A percentile compares a stretch with the other conserved stretches of the same genome.
Evolutionary conservation across 768 basidiomycete genomes (phyloP).

Genomic region (Pleurotus tuber-regium): DNA sequence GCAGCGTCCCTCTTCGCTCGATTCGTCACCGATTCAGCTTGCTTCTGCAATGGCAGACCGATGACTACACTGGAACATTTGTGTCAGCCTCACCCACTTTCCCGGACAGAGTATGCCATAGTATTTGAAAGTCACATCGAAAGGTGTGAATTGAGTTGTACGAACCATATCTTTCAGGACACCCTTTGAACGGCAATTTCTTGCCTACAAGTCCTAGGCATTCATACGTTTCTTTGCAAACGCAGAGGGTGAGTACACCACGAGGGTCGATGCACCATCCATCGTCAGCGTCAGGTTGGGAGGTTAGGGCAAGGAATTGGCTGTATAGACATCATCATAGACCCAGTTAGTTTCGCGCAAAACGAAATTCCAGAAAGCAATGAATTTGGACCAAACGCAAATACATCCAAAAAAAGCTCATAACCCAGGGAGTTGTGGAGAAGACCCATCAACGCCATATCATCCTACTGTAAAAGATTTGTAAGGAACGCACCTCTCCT

Average conservation of each 20-base stretch:
- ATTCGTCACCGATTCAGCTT: constrained; percentile 32
- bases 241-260: constrained; percentile 54
- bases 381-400: too few species aligned
- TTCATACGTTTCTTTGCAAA: constrained; percentile 59
- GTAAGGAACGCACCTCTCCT: constrained; percentile 29
- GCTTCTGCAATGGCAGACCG: constrained; percentile 39
- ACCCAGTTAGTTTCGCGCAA: too few species aligned
- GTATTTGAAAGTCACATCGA: too few species aligned
- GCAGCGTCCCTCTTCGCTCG: constrained; percentile 37
- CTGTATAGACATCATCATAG: constrained; percentile 29
- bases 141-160: constrained; percentile 7
- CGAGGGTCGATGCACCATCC: constrained; percentile 71
- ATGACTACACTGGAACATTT: constrained; percentile 39
- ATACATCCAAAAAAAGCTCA: too few species aligned
- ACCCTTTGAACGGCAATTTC: constrained; percentile 50
- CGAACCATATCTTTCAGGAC: constrained; percentile 47
- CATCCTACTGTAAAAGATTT: too few species aligned
- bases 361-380: too few species aligned
- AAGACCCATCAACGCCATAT: too few species aligned
- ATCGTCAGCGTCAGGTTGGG: constrained; percentile 39
- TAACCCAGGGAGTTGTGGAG: too few species aligned
- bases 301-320: constrained; percentile 34
- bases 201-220: constrained; percentile 57
- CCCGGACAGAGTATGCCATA: too few species aligned
- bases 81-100: too few species aligned